Evolutionary conservation across 2,329 filamentous ascomycete genomes (phyloP).

Genomic region (Talaromyces sp.): DNA sequence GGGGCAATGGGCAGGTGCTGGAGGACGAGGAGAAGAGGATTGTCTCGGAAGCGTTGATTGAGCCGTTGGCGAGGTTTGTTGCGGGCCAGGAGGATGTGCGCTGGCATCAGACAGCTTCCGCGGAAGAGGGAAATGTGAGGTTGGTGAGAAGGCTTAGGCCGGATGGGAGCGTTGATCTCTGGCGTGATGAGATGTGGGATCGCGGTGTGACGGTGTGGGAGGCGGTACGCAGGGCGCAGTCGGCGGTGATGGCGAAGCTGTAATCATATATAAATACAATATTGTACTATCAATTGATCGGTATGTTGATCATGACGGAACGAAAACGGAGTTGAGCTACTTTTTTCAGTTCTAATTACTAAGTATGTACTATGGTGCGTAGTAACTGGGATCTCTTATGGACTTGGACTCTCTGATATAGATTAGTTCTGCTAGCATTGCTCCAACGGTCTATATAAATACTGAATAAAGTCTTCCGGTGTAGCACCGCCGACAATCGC

Average conservation of each 20-base stretch:
- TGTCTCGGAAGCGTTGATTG: constrained; percentile 25
- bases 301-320: too few species aligned
- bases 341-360: too few species aligned
- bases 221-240: constrained; percentile 13
- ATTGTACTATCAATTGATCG: neutral
- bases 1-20: constrained; percentile 43
- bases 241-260: neutral
- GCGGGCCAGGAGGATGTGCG: constrained; percentile 11
- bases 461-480: too few species aligned
- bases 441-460: too few species aligned
- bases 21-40: constrained; percentile 40
- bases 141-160: constrained; percentile 41
- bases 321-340: too few species aligned
- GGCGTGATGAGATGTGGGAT: constrained; percentile 43
- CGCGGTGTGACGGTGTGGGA: constrained; percentile 47
- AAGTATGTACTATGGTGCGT: too few species aligned
- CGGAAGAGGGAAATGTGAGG: constrained; percentile 14
- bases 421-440: too few species aligned
- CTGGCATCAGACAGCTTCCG: constrained; percentile 16
- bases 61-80: constrained; percentile 25
- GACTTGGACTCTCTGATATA: too few species aligned
- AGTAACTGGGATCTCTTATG: too few species aligned
- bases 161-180: constrained; percentile 43
- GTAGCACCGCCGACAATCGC: too few species aligned
- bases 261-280: neutral